Evolutionary conservation across 2,329 filamentous ascomycete species (phyloP), one percentile per base, ranked within the genome.

Genomic region (Fusarium sp.): DNA sequence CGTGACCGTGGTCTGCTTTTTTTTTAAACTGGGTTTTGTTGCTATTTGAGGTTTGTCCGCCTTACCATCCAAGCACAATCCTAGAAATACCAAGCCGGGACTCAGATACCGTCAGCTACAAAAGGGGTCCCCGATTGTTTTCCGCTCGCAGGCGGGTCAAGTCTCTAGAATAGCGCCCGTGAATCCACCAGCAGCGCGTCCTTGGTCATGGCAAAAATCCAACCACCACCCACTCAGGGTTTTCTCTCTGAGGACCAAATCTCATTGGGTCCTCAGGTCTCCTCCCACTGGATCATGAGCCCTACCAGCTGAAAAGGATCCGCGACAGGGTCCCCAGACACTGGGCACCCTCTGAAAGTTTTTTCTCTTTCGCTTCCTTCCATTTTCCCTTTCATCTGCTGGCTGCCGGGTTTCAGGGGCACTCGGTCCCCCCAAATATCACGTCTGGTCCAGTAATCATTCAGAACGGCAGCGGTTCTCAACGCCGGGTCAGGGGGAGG

Each of bases 221-320:
- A 59, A 28, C 42, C 66, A 28, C 42, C 66, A 56, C 47, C 37
- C 50, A 66, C 35, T 46, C 20, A 52, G 23, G 53, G 43, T 57
- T 48, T 50, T 64, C 23, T 56, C 38, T 43, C 24, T 20, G 23
- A 13, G 31, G 24, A 48, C 24, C 42, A 28, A 38, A n/a, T 49
- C 42, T 31, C 26, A 50, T 56, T 56, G n/a, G 24, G 49, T 23
- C 37, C 28, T 44, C 23, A 31, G 31, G 31, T 55, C 42, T n/a
- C 31, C 35, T 41, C 33, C 26, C 37, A 24, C 63, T 61, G 33
- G 41, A 57, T 44, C 39, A 49, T 49, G 39, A 68, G 67, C 67
- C 68, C 68, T 65, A 57, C 39, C 71, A 74, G 69, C 71, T 73
- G 67, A 73, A 72, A 61, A 63, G 46, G 69, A 73, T 73, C 69